These are phyloP conservation scores for Candida namnaoensis DNA, from an alignment of 805 yeast species.

Conservation along the genomic window DNA sequence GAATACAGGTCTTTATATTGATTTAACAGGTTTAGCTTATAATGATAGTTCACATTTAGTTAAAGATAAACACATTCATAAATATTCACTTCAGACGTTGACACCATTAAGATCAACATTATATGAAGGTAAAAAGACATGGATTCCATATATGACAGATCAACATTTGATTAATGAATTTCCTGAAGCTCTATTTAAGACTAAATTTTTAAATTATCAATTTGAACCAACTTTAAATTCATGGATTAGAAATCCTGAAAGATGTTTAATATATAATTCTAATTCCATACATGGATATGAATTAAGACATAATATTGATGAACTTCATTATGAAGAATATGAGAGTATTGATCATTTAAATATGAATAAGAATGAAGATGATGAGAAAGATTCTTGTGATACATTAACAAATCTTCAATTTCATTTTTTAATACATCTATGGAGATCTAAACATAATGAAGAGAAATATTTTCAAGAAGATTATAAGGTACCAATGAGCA, in stretches of 20 bases:
- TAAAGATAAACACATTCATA: constrained; percentile 3
- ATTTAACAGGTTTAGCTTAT: constrained; percentile 41
- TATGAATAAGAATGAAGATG: not conserved
- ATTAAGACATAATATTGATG: no score
- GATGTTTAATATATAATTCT: not conserved
- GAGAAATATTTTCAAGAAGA: no score
- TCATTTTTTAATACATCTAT: not conserved
- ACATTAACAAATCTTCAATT: not conserved
- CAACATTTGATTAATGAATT: constrained; percentile 3
- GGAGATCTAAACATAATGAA: not conserved
- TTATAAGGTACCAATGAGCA: not conserved
- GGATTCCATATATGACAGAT: constrained; percentile 3
- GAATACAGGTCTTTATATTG: constrained; percentile 50
- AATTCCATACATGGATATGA: no score
- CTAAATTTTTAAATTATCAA: constrained; percentile 1
- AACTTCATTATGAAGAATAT: no score
- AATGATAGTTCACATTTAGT: not conserved
- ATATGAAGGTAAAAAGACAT: constrained; percentile 4
- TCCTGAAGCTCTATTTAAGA: constrained; percentile 1
- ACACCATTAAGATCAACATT: constrained; percentile 4
- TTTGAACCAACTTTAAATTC: constrained; percentile 1
- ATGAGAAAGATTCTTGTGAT: not conserved
- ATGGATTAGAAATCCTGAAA: constrained; percentile 1
- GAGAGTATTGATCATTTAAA: no score
- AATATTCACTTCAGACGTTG: constrained; percentile 1